Evolutionary conservation across 2,329 filamentous ascomycete genomes (phyloP).

Genomic region (Trichoderma lentiforme): DNA sequence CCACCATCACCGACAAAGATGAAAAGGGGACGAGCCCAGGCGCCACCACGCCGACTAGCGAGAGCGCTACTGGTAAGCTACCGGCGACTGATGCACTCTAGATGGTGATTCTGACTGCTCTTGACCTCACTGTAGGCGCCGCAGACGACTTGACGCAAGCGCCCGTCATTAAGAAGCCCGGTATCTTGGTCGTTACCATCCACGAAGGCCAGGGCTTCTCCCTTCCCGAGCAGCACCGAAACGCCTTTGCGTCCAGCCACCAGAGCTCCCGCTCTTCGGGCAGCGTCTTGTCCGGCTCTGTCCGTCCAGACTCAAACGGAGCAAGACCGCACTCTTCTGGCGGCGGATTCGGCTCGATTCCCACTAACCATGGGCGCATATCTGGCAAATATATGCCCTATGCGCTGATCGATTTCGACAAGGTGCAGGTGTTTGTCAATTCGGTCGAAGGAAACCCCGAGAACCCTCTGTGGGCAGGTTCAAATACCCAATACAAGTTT

Average conservation of each 20-base stretch:
- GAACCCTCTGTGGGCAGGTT: conserved; percentile 92
- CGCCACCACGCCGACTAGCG: conserved; percentile 56
- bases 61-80: conserved; percentile 72
- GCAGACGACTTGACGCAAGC: conserved; percentile 80
- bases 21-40: conserved; percentile 56
- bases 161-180: conserved; percentile 71
- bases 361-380: conserved; percentile 92
- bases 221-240: conserved; percentile 83
- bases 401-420: conserved; percentile 95
- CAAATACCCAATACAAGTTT: conserved; percentile 99
- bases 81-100: not conserved
- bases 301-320: conserved; percentile 54
- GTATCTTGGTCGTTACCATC: conserved; percentile 93
- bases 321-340: conserved; percentile 80
- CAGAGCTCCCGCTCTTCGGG: conserved; percentile 73
- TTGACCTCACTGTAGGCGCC: conserved; percentile 55
- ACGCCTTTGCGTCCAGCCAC: conserved; percentile 69
- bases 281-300: conserved; percentile 45
- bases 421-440: conserved; percentile 97
- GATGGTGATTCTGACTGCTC: not conserved
- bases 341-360: conserved; percentile 76
- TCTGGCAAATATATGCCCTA: conserved; percentile 97
- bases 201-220: conserved; percentile 91
- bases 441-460: conserved; percentile 92
- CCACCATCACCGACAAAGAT: conserved; percentile 73